Base-by-base conservation (phyloP, 2,329 filamentous ascomycete genomes). In the Nemania sp. region DNA sequence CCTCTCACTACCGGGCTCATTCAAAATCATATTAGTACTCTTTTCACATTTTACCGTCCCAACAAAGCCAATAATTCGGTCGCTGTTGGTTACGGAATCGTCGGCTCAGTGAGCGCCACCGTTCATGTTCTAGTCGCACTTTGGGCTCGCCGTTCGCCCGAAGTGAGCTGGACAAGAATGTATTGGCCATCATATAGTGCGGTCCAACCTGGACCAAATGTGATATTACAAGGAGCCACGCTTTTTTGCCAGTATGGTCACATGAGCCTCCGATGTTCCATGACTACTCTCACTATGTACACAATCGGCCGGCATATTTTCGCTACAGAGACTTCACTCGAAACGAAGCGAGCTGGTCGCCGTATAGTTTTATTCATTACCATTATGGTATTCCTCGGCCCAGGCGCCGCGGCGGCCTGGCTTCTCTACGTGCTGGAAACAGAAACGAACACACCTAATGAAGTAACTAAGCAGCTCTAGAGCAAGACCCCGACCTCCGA, bases 211-310 rank as follows among this genome's bases (percentile, higher is more conserved):
- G 57, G 57, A 20, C 45, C 43, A 38, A 60, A 27, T 52, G 20
- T 60, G 15, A 35, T 60, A 8, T 38, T 60, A 26, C 45, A 22
- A 13, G 56, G 43, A 20, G 57, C n/a, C n/a, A 51, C 20, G 20
- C 29, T 60, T 8, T 60, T 60, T 51, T 60, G 57, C 45, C 57
- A 60, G 45, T 60, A 60, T 60, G 56, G 45, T 13, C 29, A 60
- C 13, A 51, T 38, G 22, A 51, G 57, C 57, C 20, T 60, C 3
- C 32, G 13, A 8, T 51, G 10, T 15, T 51, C 57, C 18, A 27
- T 60, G 3, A 26, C 47, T 51, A 13, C 27, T 26, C 57, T 60
- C 38, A n/a, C 45, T 2, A 13, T 18, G 18, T 60, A 60, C 20
- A 51, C 57, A 51, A 45, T 51, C 2, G 15, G 57, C 38, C 20